phyloP scores from a whole-genome alignment of 208 protist species.

The Acanthamoeba culbertsoni region DNA sequence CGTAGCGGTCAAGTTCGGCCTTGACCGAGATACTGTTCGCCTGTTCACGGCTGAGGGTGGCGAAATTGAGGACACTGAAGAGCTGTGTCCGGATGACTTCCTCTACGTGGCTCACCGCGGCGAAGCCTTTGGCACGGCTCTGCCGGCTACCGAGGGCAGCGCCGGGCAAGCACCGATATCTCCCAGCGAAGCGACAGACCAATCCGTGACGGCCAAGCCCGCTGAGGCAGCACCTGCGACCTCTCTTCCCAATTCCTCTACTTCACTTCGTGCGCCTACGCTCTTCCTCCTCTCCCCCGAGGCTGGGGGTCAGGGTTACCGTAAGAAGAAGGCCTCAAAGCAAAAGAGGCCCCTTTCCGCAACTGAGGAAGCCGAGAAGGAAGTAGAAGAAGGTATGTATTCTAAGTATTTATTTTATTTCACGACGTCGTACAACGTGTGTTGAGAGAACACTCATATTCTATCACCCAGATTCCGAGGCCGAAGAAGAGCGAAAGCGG shows the following conservation, averaged over 20 bases:
- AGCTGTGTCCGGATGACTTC: conserved; percentile 20
- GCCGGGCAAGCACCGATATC: not conserved
- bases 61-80: conserved; percentile 4
- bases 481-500: not conserved
- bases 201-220: no score
- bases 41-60: conserved; percentile 5
- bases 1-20: not conserved
- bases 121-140: not conserved
- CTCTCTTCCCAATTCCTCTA: not conserved
- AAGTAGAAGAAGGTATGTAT: not conserved
- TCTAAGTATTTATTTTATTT: no score
- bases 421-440: no score
- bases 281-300: not conserved
- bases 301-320: not conserved
- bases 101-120: not conserved
- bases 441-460: no score
- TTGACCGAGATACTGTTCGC: not conserved
- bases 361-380: not conserved
- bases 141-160: not conserved
- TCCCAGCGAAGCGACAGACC: no score
- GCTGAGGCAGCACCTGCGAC: not conserved
- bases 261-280: not conserved
- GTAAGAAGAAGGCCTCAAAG: not conserved
- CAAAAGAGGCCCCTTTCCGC: not conserved
- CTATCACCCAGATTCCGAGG: no score